Conservation (phyloP, 305 asterid genomes). For the Andrographis paniculata region DNA sequence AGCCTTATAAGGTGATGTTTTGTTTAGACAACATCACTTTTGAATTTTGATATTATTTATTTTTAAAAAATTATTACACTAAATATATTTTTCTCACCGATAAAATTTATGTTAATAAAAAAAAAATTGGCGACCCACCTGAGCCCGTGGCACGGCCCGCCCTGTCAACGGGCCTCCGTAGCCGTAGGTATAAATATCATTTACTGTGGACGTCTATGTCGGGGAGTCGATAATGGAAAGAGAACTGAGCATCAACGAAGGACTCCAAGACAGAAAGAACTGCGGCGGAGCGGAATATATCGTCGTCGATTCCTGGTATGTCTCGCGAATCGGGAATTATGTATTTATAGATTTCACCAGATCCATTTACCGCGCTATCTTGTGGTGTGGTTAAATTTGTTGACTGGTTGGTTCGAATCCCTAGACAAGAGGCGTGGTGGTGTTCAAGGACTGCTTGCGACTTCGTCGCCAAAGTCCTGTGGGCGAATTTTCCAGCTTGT, state of each 20-base stretch:
- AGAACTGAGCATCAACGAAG: constrained; percentile 5
- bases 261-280: constrained; percentile 15
- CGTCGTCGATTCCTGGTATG: constrained; percentile 21
- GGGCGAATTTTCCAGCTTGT: constrained; percentile 4
- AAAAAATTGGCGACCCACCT: no score
- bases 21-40: no score
- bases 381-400: constrained; percentile 5
- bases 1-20: no score
- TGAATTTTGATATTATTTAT: no score
- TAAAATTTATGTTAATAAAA: no score
- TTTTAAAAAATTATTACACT: no score
- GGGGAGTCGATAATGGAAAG: constrained; percentile 11
- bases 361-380: constrained; percentile 1
- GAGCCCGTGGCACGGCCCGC: no score
- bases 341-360: constrained; percentile 8
- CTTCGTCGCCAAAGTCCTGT: constrained; percentile 23
- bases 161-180: no score
- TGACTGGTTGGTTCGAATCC: constrained; percentile 21
- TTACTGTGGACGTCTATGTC: neutral
- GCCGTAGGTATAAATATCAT: no score
- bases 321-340: constrained; percentile 24
- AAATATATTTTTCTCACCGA: no score
- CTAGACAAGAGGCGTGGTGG: constrained; percentile 24
- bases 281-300: constrained; percentile 31
- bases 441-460: constrained; percentile 20